Base-by-base conservation (phyloP, 495 filamentous ascomycete genomes). In the Annulohypoxylon stygium region DNA sequence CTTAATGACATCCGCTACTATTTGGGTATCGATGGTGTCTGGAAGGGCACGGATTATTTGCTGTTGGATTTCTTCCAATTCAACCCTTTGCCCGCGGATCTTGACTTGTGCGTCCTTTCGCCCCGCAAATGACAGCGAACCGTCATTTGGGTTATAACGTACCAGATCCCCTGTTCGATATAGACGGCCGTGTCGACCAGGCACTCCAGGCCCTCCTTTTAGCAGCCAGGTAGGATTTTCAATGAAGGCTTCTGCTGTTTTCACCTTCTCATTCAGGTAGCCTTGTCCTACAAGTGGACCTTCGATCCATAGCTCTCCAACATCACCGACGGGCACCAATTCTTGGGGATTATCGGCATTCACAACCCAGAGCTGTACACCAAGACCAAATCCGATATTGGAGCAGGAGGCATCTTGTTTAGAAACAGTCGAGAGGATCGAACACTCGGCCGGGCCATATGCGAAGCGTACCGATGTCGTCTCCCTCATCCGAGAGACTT, bases 221-320 rank as follows among this genome's bases (percentile, higher is more conserved):
- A 62, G 30, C 10, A 59, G 18, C 85, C 85, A 87, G 4, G 73
- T 58, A 6, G 84, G 83, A 33, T 83, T 74, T 4, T 54, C 33
- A 33, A 87, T 61, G 57, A 81, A 85, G 3, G 76, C 60, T 10
- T 54, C 65, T 7, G 59, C 67, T 7, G 81, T 81, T 54, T 78
- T 79, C 10, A 50, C 71, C 0, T 62, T 18, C 20, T 81, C 75
- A 37, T 76, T 69, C 11, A 69, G 36, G 39, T 69, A 71, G 36
- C 66, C 66, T 61, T 39, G 43, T 30, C 57, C 82, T 26, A 88
- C 81, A 7, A 88, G 75, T 2, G 83, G 83, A 34, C 93, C 93
- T 25, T 90, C 90, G 23, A 96, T 86, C 70, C 90, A 91, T 4
- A 97, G 86, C 76, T 97, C 93, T 6, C 93, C 93, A 30, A 92